phyloP scores from a whole-genome alignment of 257 asterid species.

The Asclepias syriaca region DNA sequence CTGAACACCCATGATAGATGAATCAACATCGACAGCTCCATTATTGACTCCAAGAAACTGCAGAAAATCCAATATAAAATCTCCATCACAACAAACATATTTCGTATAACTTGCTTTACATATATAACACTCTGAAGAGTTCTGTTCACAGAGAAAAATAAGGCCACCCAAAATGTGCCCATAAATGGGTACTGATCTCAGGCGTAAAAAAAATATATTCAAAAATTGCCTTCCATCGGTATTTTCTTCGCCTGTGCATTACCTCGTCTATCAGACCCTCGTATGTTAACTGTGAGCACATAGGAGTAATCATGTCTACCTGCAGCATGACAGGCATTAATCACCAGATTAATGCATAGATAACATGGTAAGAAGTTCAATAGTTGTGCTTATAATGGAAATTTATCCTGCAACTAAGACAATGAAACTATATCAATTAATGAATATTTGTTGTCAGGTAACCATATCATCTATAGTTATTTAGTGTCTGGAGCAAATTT shows the following conservation, averaged over 20 bases:
- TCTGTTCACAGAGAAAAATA: neutral
- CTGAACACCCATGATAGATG: slow-evolving; percentile 82
- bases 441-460: neutral
- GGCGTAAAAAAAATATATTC: neutral
- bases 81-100: neutral
- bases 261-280: slow-evolving; percentile 98
- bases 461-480: neutral
- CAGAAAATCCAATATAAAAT: slow-evolving; percentile 38
- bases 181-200: neutral
- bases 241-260: slow-evolving; percentile 1
- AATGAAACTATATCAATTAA: neutral
- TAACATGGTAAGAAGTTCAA: neutral
- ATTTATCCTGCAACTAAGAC: neutral
- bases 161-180: neutral
- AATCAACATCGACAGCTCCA: slow-evolving; percentile 91
- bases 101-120: neutral
- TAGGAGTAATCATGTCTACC: slow-evolving; percentile 99
- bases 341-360: slow-evolving; percentile 4
- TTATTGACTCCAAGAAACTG: slow-evolving; percentile 86
- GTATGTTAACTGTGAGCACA: slow-evolving; percentile 89
- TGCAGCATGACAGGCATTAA: slow-evolving; percentile 34
- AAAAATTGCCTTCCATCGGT: neutral
- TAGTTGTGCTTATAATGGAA: neutral
- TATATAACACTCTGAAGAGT: neutral
- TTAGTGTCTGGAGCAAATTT: neutral